These are phyloP conservation scores for Fusarium brevicatenulatum DNA, from an alignment of 2,329 filamentous ascomycete genomes.

Conservation along the genomic window DNA sequence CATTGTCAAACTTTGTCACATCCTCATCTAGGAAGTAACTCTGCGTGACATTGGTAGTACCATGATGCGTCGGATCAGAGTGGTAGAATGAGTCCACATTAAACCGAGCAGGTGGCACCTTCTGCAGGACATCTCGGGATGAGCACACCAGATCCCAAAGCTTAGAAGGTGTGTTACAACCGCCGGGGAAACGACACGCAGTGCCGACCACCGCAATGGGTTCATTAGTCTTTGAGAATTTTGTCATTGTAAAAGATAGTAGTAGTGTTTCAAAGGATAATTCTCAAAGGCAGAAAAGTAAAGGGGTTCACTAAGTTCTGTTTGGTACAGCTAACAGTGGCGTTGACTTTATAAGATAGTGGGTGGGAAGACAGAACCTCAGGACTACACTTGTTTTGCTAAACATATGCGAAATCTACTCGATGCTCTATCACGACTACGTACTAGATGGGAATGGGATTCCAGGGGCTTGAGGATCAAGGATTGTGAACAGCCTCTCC, in stretches of 20 bases:
- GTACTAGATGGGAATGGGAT: neutral
- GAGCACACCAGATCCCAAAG: conserved; percentile 11
- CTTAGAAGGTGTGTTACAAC: conserved; percentile 3
- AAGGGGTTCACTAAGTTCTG: neutral
- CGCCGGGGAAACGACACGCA: conserved; percentile 4
- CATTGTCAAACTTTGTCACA: conserved; percentile 11
- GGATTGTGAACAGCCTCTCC: neutral
- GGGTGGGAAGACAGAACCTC: neutral
- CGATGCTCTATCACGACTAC: neutral
- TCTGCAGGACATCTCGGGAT: conserved; percentile 1
- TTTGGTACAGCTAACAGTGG: neutral
- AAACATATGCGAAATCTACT: neutral
- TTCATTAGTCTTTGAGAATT: neutral
- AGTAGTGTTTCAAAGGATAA: neutral
- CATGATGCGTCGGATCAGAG: neutral
- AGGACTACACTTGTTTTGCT: neutral
- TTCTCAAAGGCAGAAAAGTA: neutral
- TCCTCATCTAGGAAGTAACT: conserved; percentile 5
- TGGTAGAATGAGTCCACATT: conserved; percentile 11
- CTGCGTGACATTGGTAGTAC: conserved; percentile 4
- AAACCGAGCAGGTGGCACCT: neutral
- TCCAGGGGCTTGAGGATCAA: neutral
- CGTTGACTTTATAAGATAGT: conserved; percentile 1
- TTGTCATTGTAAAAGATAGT: neutral
- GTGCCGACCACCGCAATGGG: conserved; percentile 10